phyloP scores from a whole-genome alignment of 208 protist species.

The Endotrypanum monterogeii region DNA sequence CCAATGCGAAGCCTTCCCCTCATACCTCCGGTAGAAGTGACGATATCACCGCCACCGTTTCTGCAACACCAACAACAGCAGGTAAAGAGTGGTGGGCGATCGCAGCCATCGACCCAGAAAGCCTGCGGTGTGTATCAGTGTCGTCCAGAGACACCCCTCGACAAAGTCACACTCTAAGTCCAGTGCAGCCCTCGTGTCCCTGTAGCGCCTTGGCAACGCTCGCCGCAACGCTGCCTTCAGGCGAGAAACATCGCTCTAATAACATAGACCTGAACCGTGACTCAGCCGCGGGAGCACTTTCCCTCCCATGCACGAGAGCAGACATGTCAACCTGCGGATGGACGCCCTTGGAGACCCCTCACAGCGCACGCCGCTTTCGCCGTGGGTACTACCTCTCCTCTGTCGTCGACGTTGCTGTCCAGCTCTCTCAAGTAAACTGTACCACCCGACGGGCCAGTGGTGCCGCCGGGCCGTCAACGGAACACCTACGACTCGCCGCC shows the following conservation, averaged over 20 bases:
- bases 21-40: neutral
- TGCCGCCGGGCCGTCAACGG: neutral
- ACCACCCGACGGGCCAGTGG: constrained; percentile 22
- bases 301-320: neutral
- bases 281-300: neutral
- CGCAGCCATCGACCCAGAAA: constrained; percentile 3
- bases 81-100: neutral
- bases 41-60: neutral
- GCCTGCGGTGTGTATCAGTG: neutral
- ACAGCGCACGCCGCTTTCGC: neutral
- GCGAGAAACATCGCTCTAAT: neutral
- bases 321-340: neutral
- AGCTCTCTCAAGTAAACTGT: constrained; percentile 55
- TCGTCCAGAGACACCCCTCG: neutral
- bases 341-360: neutral
- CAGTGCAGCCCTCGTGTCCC: neutral
- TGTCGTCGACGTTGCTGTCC: constrained; percentile 35
- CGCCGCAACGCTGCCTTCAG: neutral
- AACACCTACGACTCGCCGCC: neutral
- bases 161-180: neutral
- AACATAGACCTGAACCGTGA: neutral
- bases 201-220: constrained; percentile 3
- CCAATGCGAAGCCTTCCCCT: neutral
- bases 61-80: neutral
- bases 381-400: constrained; percentile 31